Base-by-base conservation (phyloP, 352 stramenopile species). In the Thalassiosira livingstoniorum region DNA sequence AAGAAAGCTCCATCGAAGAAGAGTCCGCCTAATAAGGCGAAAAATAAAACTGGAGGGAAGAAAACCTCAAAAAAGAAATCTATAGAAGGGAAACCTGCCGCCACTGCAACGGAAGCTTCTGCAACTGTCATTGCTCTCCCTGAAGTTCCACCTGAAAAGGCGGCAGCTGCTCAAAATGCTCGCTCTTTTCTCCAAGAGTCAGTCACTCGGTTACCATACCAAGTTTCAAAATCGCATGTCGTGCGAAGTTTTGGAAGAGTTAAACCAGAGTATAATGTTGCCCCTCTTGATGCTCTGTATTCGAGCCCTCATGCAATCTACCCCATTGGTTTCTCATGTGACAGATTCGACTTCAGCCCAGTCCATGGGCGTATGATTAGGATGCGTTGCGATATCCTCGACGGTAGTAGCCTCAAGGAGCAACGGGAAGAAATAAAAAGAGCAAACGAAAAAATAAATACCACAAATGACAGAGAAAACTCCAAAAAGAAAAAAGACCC, bases 281-380 rank as follows among this genome's bases (percentile, higher is more conserved):
- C 35, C 18, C 25, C 74, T 13, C 51, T 82, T n/a, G 63, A 89
- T 21, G 69, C 61, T 1, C 18, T 78, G 4, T 95, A 91, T 78
- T 91, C 80, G 7, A 91, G 75, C 61, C 67, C 85, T 1, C 81
- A 71, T 43, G 71, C 88, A 5, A 81, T 95, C 32, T 92, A 89
- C 63, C 88, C 91, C n/a, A 77, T 94, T 18, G 91, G 91, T 58
- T 95, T 93, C 65, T 93, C 85, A n/a, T 94, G 87, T 62, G 91
- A 95, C 87, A 68, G 90, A 54, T 91, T 88, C 57, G 90, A 94
- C 47, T 94, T 92, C 62, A 91, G 82, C 53, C 91, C 91, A 2
- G 72, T 91, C 1, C 91, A 95, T 74, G 89, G 89, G 35, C 79
- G 91, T n/a, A 71, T 92, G 4, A 80, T 95, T 0, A 92, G 90